These are phyloP conservation scores for Pseudevernia furfuracea DNA, from an alignment of 495 filamentous ascomycete genomes.

Conservation along the genomic window DNA sequence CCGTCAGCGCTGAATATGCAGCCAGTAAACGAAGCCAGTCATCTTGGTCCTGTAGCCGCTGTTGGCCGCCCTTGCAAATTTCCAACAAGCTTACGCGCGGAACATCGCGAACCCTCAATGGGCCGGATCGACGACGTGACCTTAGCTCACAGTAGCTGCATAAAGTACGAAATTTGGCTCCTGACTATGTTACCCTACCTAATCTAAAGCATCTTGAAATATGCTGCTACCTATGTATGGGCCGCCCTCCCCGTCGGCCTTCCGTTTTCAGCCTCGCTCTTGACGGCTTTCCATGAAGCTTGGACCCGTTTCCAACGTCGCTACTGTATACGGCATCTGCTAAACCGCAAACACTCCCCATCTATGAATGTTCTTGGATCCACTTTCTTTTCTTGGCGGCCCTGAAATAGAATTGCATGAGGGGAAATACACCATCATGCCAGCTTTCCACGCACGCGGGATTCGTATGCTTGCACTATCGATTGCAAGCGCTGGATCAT, in stretches of 20 bases:
- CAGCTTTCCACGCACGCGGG: neutral
- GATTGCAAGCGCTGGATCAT: slow-evolving; percentile 9
- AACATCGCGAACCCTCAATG: slow-evolving; percentile 10
- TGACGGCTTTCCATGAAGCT: neutral
- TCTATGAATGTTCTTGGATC: neutral
- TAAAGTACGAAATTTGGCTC: neutral
- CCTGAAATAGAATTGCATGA: slow-evolving; percentile 7
- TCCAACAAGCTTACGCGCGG: slow-evolving; percentile 11
- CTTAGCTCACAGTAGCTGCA: slow-evolving; percentile 5
- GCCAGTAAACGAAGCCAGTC: slow-evolving; percentile 14
- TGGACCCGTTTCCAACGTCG: neutral
- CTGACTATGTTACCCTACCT: neutral
- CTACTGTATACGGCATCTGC: neutral
- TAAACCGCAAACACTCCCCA: neutral
- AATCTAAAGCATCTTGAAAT: neutral
- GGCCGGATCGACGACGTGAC: slow-evolving; percentile 16
- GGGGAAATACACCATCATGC: slow-evolving; percentile 2
- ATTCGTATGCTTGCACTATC: neutral
- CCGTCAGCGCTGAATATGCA: slow-evolving; percentile 10
- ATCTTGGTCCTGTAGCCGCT: slow-evolving; percentile 6
- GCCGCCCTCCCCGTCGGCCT: slow-evolving; percentile 2
- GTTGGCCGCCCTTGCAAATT: neutral
- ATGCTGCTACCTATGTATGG: neutral
- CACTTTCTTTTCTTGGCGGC: slow-evolving; percentile 1
- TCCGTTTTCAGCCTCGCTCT: slow-evolving; percentile 3